Base-by-base conservation (phyloP, 73 alveolate genomes). In the Stentor coeruleus region DNA sequence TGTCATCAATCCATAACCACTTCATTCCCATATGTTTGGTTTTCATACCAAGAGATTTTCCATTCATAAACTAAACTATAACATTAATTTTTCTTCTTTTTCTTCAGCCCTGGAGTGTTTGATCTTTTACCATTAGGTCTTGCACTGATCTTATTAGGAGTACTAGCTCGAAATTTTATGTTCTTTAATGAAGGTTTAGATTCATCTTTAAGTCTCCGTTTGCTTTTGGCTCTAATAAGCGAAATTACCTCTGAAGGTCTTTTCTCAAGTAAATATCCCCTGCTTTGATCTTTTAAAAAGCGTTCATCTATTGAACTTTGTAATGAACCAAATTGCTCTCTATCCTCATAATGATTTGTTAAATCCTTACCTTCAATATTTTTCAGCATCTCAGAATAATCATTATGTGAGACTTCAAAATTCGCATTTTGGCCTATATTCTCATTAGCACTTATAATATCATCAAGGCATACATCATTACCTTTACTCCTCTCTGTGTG, bases 291-390 rank as follows among this genome's bases (percentile, higher is more conserved):
- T 66, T 33, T 66, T 0, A 66, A 14, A 0, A 66, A 40, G 1
- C 39, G n/a, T 11, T 66, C 79, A 66, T 66, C 79, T 20, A 66
- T 66, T 20, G 79, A 66, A 31, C 79, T 66, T 0, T 2, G 79
- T 1, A 66, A 33, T 28, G 42, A 26, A 15, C 37, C 79, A 33
- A 20, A 20, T 49, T 49, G 66, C 20, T 6, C 6, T 6, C 66
- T 6, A 11, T 2, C 79, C 33, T 66, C 79, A 20, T 28, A 20
- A 26, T 33, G 40, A 66, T 66, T 11, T 1, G n/a, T 31, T 26
- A 66, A 40, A 1, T 66, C 79, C 37, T 31, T 66, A 11, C 79
- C 79, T 66, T 66, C 79, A 31, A 66, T 66, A 20, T 66, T 66
- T 66, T 66, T 66, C 79, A 66, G 11, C 2, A 66, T 33, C 14